Evolutionary conservation across 192 early-diverging fungal genomes (phyloP), one percentile per base, ranked within the genome.

Genomic region (Coemansia sp.): DNA sequence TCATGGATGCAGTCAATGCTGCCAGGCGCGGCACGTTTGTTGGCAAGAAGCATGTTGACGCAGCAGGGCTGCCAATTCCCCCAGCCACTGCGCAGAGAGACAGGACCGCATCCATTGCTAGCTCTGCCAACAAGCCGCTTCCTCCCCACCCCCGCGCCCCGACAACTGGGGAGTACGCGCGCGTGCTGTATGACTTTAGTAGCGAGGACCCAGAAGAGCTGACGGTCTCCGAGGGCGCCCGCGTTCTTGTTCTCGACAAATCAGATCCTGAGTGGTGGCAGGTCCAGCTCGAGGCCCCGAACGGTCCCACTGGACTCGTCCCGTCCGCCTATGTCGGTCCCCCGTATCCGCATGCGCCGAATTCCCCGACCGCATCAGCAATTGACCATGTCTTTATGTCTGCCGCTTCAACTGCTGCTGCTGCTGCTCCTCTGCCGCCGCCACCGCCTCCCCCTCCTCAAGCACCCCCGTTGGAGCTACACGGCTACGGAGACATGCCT

Each of bases 251-350:
- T 17, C 68, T 94, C 6, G 95, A 98, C 76, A 87, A 87, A 10
- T 88, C 91, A 52, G 85, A 84, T 31, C 79, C 87, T 6, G 95
- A 96, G 42, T 99, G 97, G 97, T 94, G 92, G 92, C 79, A 75
- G 36, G 87, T 90, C 15, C 86, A 90, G 44, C 66, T 90, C 52
- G 75, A 83, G 6, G 81, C 82, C 11, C 77, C 82, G 14, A 79
- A 84, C 62, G 82, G 74, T 3, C 42, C 65, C 9, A 50, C 84
- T 4, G 96, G 96, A 9, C 85, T 98, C 33, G 90, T 95, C 3
- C 96, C 96, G 4, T 86, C 91, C 11, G 81, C 86, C 4, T 98
- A 97, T 64, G 60, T 98, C 9, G 85, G 86, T 48, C 29, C 75
- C 13, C 63, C 56, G 42, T 28, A 30, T 31, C 22, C 40, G 0